Evolutionary conservation across 148 eudicot species (phyloP), one percentile per base, ranked within the genome.

Genomic region (Chenopodium quinoa): DNA sequence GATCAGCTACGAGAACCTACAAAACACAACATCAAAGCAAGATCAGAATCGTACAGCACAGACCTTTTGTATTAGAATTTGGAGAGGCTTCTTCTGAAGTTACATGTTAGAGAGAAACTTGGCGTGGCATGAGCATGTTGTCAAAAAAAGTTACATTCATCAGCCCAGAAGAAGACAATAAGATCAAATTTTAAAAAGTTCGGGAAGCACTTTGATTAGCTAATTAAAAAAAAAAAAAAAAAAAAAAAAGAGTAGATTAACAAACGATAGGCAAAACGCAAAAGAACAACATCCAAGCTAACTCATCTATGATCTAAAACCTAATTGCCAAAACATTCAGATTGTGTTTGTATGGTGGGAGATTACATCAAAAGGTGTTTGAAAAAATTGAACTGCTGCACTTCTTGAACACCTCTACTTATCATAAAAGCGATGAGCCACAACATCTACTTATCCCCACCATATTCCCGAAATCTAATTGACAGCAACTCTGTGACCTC

Each of bases 1-100:
- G 58, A 92, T 83, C 92, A 84, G 97, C 93, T 44, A 85, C 75
- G 25, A 91, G 93, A 83, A 91, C 94, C 96, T 91, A 84, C 71
- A 77, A 83, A 22, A 74, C 78, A 75, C 46, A 70, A 8, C 29
- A 80, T 17, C 71, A 14, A 2, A 73, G 76, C 32, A 31, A 79
- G 68, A 79, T 81, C 48, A 80, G 82, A 84, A 71, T 77, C 40
- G 29, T 14, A 74, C 37, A 79, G 78, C 37, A 4, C 73, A 48
- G 14, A 52, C 22, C 22, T 74, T 60, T 65, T 52, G 37, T 7
- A 54, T 1, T 44, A 75, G 14, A 52, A 44, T 20, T 63, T 20
- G 25, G 37, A 23, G 31, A 19, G 20, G 29, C 66, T 66, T 69
- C 50, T 66, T 66, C 71, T 19, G n/a, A 44, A 71, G 76, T 69